Evolutionary conservation across 768 basidiomycete genomes (phyloP).

Genomic region (Coprinopsis cinerea): DNA sequence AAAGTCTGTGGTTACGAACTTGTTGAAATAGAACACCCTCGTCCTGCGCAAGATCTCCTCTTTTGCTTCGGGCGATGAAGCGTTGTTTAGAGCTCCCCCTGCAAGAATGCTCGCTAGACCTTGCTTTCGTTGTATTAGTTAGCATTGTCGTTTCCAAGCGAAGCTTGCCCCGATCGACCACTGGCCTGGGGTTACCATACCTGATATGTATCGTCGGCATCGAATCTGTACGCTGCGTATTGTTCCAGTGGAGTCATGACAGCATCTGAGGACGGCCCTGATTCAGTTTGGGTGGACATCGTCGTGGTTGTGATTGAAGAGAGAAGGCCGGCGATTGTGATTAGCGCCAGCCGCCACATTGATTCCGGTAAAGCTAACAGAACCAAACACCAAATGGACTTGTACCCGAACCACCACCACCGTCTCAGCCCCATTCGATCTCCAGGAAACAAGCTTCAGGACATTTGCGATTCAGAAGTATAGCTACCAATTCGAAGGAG

Average conservation of each 20-base stretch:
- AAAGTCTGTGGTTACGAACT: slow-evolving; percentile 12
- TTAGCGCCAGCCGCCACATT: too few relatives aligned
- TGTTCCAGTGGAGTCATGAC: slow-evolving; percentile 12
- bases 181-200: slow-evolving; percentile 26
- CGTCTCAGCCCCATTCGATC: too few relatives aligned
- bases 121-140: slow-evolving; percentile 38
- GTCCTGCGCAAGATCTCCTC: slow-evolving; percentile 48
- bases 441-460: too few relatives aligned
- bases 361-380: background rate
- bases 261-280: background rate
- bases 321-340: too few relatives aligned
- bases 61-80: slow-evolving; percentile 29
- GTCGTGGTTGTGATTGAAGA: too few relatives aligned
- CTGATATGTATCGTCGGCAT: slow-evolving; percentile 53
- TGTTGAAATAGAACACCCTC: slow-evolving; percentile 70
- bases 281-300: background rate
- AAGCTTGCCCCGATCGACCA: background rate
- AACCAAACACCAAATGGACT: background rate
- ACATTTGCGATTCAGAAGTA: too few relatives aligned
- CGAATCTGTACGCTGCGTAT: slow-evolving; percentile 47
- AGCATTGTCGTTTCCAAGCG: background rate
- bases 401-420: too few relatives aligned
- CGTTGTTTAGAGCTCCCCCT: slow-evolving; percentile 31
- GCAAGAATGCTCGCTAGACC: slow-evolving; percentile 55
- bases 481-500: too few relatives aligned